Evolutionary conservation across 2,329 filamentous ascomycete genomes (phyloP).

Genomic region (Leptographium procerum): DNA sequence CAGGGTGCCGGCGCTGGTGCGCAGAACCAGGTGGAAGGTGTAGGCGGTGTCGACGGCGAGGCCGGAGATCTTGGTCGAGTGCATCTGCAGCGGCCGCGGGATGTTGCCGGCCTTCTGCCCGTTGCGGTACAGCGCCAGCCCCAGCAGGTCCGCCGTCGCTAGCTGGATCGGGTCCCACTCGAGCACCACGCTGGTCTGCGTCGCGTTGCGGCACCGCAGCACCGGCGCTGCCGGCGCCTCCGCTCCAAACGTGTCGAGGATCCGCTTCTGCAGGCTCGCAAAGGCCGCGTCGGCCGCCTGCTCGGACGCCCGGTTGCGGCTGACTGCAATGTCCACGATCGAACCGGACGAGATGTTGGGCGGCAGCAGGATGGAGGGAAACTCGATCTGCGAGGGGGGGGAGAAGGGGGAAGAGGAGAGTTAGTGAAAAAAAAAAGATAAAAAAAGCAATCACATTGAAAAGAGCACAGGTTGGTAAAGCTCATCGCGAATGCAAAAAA

Average conservation of each 20-base stretch:
- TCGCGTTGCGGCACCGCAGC: conserved; percentile 89
- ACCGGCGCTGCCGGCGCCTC: conserved; percentile 63
- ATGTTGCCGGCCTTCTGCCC: conserved; percentile 94
- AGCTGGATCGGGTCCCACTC: conserved; percentile 96
- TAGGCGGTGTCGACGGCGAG: conserved; percentile 96
- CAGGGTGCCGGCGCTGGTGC: conserved; percentile 82
- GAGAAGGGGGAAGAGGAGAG: not conserved
- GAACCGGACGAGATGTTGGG: conserved; percentile 91
- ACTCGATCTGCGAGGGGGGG: conserved; percentile 64
- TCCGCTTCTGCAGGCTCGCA: conserved; percentile 74
- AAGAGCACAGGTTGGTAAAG: too few species aligned
- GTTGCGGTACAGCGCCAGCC: conserved; percentile 86
- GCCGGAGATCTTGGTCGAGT: conserved; percentile 93
- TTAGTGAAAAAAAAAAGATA: conserved; percentile 1
- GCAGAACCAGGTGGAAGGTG: conserved; percentile 81
- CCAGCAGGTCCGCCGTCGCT: conserved; percentile 83
- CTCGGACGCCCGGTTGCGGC: conserved; percentile 76
- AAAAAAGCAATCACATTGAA: too few species aligned
- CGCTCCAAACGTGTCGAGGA: conserved; percentile 77
- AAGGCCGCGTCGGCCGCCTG: conserved; percentile 63
- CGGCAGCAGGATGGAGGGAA: conserved; percentile 92
- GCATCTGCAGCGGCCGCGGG: conserved; percentile 73
- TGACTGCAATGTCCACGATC: conserved; percentile 95
- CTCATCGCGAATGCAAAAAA: too few species aligned
- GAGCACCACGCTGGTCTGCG: conserved; percentile 94